Evolutionary conservation across 257 asterid species (phyloP).

Genomic region (Echium plantagineum): DNA sequence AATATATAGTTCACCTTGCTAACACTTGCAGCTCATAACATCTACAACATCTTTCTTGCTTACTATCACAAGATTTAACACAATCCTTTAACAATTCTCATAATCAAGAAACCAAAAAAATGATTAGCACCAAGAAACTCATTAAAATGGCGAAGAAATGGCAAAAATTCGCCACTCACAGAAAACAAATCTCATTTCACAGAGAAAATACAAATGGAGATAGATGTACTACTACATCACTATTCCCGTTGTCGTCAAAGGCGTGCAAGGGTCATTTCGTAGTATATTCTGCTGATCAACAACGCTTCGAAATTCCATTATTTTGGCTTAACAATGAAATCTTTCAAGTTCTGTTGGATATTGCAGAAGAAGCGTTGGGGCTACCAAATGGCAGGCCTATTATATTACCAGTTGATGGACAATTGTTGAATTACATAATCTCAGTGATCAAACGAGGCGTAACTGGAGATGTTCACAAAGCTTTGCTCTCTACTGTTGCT

Average conservation of each 20-base stretch:
- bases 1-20: background rate
- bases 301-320: slow-evolving; percentile 10
- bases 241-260: background rate
- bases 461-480: slow-evolving; percentile 13
- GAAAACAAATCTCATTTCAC: slow-evolving; percentile 13
- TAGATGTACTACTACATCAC: background rate
- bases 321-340: slow-evolving; percentile 5
- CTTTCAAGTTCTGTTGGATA: slow-evolving; percentile 11
- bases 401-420: slow-evolving; percentile 13
- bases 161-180: slow-evolving; percentile 10
- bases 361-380: slow-evolving; percentile 20
- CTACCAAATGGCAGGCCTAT: slow-evolving; percentile 21
- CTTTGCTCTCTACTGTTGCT: slow-evolving; percentile 11
- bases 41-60: background rate
- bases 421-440: slow-evolving; percentile 19
- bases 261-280: slow-evolving; percentile 12
- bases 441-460: slow-evolving; percentile 14
- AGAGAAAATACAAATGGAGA: background rate
- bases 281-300: slow-evolving; percentile 3
- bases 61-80: background rate
- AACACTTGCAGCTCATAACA: background rate
- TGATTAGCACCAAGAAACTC: slow-evolving; percentile 10
- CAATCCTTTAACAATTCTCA: background rate
- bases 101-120: background rate
- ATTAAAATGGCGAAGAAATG: slow-evolving; percentile 11